Base-by-base conservation (phyloP, 257 asterid species). In the Penstemon davidsonii region DNA sequence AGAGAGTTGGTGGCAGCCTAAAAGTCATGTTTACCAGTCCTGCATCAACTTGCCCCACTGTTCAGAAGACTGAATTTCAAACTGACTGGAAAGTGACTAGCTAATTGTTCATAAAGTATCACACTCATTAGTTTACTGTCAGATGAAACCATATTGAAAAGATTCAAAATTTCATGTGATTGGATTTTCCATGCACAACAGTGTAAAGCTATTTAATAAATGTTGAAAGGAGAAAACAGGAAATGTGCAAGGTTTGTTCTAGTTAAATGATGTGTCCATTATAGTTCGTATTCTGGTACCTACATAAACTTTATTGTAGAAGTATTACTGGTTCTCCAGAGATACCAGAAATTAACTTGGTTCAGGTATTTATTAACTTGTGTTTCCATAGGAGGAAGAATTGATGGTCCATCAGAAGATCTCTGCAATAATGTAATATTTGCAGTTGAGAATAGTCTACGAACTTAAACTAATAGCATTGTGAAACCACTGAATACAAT, bases 161-260 rank as follows among this genome's bases (percentile, higher is more conserved):
- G 36, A 55, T 55, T 74, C 70, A 55, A 25, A 64, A 52, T 73
- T 40, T 49, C 52, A 62, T 70, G 58, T 50, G 50, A 59, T 68
- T 42, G 47, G 45, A 47, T 57, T 46, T 52, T 7, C 47, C 41
- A 43, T 38, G 33, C 33, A 25, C 68, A 62, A 33, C 54, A 57
- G 55, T 61, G 83, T 79, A 72, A 74, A 76, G 68, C 62, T 58
- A 41, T 38, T 44, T 50, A 76, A 73, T 71, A 80, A 70, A 67
- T 70, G 66, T 37, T 59, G 69, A 71, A 46, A 62, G 51, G 42
- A 58, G 79, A 39, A 41, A 67, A 62, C 74, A 77, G 71, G 46
- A 51, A 5, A 45, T 51, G 69, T 76, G 62, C 67, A 66, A 68
- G 66, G 55, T 38, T 60, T 44, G 42, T 46, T 42, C 60, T 49